Base-by-base conservation (phyloP, 306 rosid species). In the Lathyrus aphaca region DNA sequence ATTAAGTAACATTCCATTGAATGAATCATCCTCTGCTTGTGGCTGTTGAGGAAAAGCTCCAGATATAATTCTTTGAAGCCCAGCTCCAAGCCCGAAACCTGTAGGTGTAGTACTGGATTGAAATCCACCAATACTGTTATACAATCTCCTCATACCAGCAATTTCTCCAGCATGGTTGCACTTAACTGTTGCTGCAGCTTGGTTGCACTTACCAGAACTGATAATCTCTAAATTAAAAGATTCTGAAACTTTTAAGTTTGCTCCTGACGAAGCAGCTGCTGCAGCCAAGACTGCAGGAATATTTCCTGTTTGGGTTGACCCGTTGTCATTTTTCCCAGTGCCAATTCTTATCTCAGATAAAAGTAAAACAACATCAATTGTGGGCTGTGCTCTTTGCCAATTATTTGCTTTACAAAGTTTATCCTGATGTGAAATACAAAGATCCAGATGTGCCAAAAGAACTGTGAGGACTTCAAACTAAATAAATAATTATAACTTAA, bases 81-180 rank as follows among this genome's bases (percentile, higher is more conserved):
- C 98, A 60, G 30, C 85, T 74, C 92, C 92, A 29, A 91, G 38
- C 73, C 98, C 98, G 79, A 82, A 74, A 73, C 98, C 87, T 56
- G 89, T 62, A 62, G 87, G 84, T 42, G 90, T 32, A 64, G 87
- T 65, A 69, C 64, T 77, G 12, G 92, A 72, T 57, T 94, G 92
- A 82, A 94, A 94, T 60, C 97, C 99, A 81, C 98, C 98, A 76
- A 94, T 90, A 80, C 96, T 94, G 86, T 83, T 87, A 79, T 88
- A 94, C 85, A 91, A 80, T 77, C 97, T 94, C 86, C 99, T 90
- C 99, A 94, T 94, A 35, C 99, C 99, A 40, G 95, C 95, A 77
- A 94, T 94, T 83, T 94, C 99, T 71, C 99, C 99, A 58, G 96
- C 97, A 46, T 91, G 93, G 86, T 94, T 94, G 80, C 99, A 88